Percentiles rank a stretch among this genome's conserved stretches.
Evolutionary conservation across 352 stramenopile species (phyloP).

Genomic region (Phytopythium kandeliae): DNA sequence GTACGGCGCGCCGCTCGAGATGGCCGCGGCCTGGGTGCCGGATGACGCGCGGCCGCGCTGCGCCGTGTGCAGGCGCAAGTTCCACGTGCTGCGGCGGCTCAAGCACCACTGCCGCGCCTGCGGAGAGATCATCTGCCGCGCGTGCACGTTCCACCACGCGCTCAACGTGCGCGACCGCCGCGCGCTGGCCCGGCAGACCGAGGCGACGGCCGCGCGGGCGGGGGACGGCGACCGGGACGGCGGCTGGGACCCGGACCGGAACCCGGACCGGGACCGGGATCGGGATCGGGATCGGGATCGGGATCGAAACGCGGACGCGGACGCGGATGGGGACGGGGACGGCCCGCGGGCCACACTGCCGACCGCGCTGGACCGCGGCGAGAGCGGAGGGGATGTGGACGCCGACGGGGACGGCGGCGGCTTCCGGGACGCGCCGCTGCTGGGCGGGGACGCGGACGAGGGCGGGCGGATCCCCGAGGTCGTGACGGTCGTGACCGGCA

Average conservation of each 20-base stretch:
- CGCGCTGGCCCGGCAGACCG: not conserved
- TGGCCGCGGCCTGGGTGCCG: conserved; percentile 55
- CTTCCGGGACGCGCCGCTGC: no score
- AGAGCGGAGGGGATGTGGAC: conserved; percentile 11
- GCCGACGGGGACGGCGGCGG: no score
- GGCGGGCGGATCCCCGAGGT: conserved; percentile 10
- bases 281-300: no score
- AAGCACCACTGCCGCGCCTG: conserved; percentile 75
- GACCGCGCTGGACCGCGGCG: conserved; percentile 1
- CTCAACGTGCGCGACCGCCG: conserved; percentile 31
- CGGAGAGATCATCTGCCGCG: conserved; percentile 55
- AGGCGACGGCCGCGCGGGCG: not conserved
- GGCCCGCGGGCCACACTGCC: no score
- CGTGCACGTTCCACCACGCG: conserved; percentile 39
- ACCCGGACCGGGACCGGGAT: no score
- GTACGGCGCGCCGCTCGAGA: conserved; percentile 31
- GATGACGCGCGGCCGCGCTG: conserved; percentile 48
- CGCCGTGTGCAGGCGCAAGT: conserved; percentile 55
- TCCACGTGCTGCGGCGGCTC: conserved; percentile 45
- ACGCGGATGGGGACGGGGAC: no score
- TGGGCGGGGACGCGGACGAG: no score
- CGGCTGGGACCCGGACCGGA: no score
- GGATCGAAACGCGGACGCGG: no score
- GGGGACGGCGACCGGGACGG: no score
- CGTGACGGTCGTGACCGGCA: conserved; percentile 44